Evolutionary conservation across 1,139 yeast genomes (phyloP).

Genomic region (Taphrina pruni): DNA sequence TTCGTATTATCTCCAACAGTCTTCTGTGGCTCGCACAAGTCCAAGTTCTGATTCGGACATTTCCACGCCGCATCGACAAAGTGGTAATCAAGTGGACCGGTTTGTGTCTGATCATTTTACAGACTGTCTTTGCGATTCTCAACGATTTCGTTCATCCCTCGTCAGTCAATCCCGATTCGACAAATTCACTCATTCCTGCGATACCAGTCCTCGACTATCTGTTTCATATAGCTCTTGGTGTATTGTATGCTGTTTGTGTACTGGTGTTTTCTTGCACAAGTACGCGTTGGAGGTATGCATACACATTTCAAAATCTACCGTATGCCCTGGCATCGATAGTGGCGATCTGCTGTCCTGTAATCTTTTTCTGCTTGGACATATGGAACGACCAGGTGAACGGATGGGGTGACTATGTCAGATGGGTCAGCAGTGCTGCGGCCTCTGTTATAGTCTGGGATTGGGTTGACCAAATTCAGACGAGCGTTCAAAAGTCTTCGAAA

Average conservation of each 20-base stretch:
- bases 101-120: slow-evolving; percentile 59
- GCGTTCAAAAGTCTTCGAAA: slow-evolving; percentile 71
- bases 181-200: slow-evolving; percentile 51
- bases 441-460: slow-evolving; percentile 83
- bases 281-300: slow-evolving; percentile 57
- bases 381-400: slow-evolving; percentile 73
- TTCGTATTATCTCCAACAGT: slow-evolving; percentile 61
- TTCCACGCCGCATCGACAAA: slow-evolving; percentile 73
- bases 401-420: slow-evolving; percentile 74
- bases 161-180: slow-evolving; percentile 30
- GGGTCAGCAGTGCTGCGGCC: slow-evolving; percentile 57
- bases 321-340: slow-evolving; percentile 66
- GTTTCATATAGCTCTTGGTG: slow-evolving; percentile 73
- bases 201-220: slow-evolving; percentile 80
- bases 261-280: slow-evolving; percentile 65
- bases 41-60: slow-evolving; percentile 73
- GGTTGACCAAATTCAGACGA: slow-evolving; percentile 70
- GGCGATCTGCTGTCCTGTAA: slow-evolving; percentile 68
- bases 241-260: slow-evolving; percentile 72
- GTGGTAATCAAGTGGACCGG: slow-evolving; percentile 70
- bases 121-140: slow-evolving; percentile 47
- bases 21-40: slow-evolving; percentile 66
- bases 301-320: slow-evolving; percentile 59
- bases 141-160: slow-evolving; percentile 45
- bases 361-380: slow-evolving; percentile 78